Evolutionary conservation across 176 grass and related monocot species (phyloP).

Genomic region (Cenchrus americanus): DNA sequence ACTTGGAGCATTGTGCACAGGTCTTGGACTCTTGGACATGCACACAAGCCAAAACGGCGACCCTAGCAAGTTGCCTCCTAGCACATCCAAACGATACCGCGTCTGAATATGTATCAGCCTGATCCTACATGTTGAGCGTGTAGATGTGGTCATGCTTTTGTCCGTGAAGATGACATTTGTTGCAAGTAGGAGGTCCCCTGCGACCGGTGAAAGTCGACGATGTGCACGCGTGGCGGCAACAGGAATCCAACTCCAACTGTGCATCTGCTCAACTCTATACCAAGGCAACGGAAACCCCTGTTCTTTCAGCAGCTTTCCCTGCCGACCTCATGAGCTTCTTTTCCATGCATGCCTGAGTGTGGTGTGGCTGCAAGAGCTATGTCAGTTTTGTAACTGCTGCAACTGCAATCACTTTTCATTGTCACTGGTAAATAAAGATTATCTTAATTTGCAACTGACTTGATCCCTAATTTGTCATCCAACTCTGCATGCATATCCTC

Average conservation of each 20-base stretch:
- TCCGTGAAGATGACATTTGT: not conserved
- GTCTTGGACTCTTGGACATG: not conserved
- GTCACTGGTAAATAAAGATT: not conserved
- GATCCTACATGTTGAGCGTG: not conserved
- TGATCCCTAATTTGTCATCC: too few relatives aligned
- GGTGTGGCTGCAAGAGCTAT: not conserved
- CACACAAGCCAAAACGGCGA: not conserved
- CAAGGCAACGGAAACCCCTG: not conserved
- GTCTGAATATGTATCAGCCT: not conserved
- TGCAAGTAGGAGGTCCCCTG: not conserved
- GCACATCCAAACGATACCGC: not conserved
- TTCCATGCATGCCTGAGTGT: too few relatives aligned
- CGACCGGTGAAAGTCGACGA: not conserved
- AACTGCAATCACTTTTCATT: not conserved
- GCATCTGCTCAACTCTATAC: not conserved
- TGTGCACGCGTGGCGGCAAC: not conserved
- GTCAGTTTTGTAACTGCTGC: not conserved
- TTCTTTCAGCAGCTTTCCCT: not conserved
- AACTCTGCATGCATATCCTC: not conserved
- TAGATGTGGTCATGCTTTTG: not conserved
- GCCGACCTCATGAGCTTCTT: not conserved
- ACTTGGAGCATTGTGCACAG: not conserved
- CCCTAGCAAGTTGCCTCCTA: not conserved
- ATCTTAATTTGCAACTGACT: too few relatives aligned
- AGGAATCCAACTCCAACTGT: slow-evolving; percentile 11